Conservation (phyloP, 805 yeast genomes). For the Pichia nanzhaoensis region DNA sequence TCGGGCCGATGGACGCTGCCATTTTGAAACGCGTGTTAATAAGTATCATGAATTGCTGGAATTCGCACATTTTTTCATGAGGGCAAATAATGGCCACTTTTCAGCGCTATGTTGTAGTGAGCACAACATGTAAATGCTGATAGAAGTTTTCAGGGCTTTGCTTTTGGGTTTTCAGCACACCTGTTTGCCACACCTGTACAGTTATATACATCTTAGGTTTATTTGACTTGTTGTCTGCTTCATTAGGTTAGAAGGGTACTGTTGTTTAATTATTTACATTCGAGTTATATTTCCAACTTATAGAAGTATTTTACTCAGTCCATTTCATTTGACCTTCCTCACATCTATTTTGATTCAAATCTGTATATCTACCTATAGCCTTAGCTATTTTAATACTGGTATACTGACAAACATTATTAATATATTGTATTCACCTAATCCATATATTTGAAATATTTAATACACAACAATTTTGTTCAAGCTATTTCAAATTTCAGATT, state of each 20-base stretch:
- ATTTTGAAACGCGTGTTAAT: no score
- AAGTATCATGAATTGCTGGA: not conserved
- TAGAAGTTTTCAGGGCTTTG: not conserved
- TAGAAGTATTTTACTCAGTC: not conserved
- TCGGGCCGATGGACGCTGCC: no score
- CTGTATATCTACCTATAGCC: not conserved
- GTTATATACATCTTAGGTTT: conserved; percentile 6
- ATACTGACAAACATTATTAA: not conserved
- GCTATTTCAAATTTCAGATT: not conserved
- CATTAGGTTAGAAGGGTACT: conserved; percentile 4
- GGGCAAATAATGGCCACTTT: conserved; percentile 4
- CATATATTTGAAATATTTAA: not conserved
- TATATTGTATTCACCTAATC: not conserved
- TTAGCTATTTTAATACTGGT: not conserved
- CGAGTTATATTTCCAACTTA: not conserved
- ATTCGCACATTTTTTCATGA: conserved; percentile 2
- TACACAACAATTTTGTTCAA: no score
- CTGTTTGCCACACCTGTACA: conserved; percentile 10
- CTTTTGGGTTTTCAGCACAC: conserved; percentile 2
- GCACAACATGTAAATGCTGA: not conserved
- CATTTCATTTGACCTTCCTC: not conserved
- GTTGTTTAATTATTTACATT: not conserved
- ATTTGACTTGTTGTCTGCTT: conserved; percentile 6
- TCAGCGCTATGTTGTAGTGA: not conserved
- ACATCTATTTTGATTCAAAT: not conserved